Percentiles rank a stretch among this genome's conserved stretches.
These are phyloP conservation scores for Graphilbum fragrans DNA, from an alignment of 2,329 filamentous ascomycete genomes.

Conservation along the genomic window DNA sequence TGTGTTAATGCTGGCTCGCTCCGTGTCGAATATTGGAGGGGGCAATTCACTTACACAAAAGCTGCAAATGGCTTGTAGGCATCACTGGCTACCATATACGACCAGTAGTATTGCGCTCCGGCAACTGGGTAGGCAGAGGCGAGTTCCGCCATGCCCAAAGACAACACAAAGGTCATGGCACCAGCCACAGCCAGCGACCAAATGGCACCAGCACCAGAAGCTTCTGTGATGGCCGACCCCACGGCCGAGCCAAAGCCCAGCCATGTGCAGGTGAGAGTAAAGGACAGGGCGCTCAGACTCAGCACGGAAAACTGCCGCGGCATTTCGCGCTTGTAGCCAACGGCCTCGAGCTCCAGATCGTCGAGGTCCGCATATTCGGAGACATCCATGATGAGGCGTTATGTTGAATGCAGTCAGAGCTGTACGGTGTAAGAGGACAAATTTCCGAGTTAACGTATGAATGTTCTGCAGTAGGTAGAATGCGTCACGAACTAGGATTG, in stretches of 20 bases:
- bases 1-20: not conserved
- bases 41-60: slow-evolving; percentile 11
- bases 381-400: too few species aligned
- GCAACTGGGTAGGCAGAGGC: slow-evolving; percentile 19
- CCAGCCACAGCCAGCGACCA: slow-evolving; percentile 16
- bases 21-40: too few species aligned
- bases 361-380: slow-evolving; percentile 10
- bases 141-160: slow-evolving; percentile 13
- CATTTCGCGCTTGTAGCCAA: slow-evolving; percentile 18
- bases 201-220: slow-evolving; percentile 13
- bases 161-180: slow-evolving; percentile 15
- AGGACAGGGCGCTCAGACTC: slow-evolving; percentile 16
- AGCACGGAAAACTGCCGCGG: slow-evolving; percentile 17
- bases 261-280: slow-evolving; percentile 19
- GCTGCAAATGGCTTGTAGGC: slow-evolving; percentile 13
- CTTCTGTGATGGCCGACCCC: slow-evolving; percentile 16
- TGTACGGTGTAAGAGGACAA: too few species aligned
- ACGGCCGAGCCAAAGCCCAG: slow-evolving; percentile 17
- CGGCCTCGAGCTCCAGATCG: slow-evolving; percentile 18
- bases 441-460: too few species aligned
- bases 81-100: slow-evolving; percentile 12
- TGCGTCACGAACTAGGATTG: too few species aligned
- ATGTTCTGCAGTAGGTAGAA: too few species aligned
- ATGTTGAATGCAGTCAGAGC: too few species aligned
- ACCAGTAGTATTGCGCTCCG: slow-evolving; percentile 30